Conservation (phyloP, 1,139 yeast species). For the Geotrichum klebahnii region DNA sequence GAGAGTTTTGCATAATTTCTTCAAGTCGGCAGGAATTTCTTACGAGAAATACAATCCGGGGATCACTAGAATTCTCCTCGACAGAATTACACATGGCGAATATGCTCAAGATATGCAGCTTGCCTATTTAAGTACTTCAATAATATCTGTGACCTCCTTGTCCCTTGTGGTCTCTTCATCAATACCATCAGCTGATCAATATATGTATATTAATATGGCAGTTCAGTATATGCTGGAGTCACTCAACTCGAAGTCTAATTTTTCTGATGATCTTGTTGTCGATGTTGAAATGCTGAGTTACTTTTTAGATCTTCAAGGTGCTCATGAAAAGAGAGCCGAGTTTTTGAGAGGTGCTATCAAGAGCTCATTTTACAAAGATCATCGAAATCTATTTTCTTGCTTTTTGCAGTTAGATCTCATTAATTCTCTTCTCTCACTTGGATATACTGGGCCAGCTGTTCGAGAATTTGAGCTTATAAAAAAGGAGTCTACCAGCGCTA, state of each 20-base stretch:
- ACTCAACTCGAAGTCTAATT: slow-evolving; percentile 11
- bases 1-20: slow-evolving; percentile 11
- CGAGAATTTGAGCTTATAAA: slow-evolving; percentile 19
- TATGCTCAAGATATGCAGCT: slow-evolving; percentile 12
- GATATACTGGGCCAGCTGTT: slow-evolving; percentile 25
- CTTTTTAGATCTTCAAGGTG: slow-evolving; percentile 27
- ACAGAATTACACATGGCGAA: slow-evolving; percentile 1
- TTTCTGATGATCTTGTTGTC: slow-evolving; percentile 11
- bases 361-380: slow-evolving; percentile 9
- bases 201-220: slow-evolving; percentile 19
- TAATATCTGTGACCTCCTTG: slow-evolving; percentile 22
- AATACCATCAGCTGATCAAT: slow-evolving; percentile 21
- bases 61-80: slow-evolving; percentile 9
- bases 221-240: slow-evolving; percentile 19
- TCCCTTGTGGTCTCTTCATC: slow-evolving; percentile 20
- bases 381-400: slow-evolving; percentile 13
- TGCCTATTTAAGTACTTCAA: slow-evolving; percentile 8
- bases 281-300: slow-evolving; percentile 21
- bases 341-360: slow-evolving; percentile 21
- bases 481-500: background rate
- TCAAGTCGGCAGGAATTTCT: slow-evolving; percentile 13
- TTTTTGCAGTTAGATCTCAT: slow-evolving; percentile 17
- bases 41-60: slow-evolving; percentile 10
- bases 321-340: slow-evolving; percentile 26
- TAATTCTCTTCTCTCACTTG: slow-evolving; percentile 22